Evolutionary conservation across 2,329 filamentous ascomycete species (phyloP), one percentile per base, ranked within the genome.

Genomic region (Xylaria arbuscula): DNA sequence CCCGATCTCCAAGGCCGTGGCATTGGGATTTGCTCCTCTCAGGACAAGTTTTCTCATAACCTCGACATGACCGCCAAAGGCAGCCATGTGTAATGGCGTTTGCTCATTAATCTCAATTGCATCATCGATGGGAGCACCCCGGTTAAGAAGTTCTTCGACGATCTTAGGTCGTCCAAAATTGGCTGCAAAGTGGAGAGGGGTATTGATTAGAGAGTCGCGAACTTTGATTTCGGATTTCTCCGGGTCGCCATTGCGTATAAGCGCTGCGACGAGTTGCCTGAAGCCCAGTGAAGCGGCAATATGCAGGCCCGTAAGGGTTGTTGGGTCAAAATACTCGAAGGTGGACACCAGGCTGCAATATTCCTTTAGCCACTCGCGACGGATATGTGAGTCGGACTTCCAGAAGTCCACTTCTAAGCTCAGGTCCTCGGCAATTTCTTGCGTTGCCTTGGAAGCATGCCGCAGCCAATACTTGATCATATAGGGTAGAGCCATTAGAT

Each of bases 401-500:
- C 81, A 83, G 61, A 83, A 83, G 10, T 80, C 77, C 6, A 76
- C 62, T 45, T 82, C 81, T 8, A 74, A 55, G 62, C 80, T 81
- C 1, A 83, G 70, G 10, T 78, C 78, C 40, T 83, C 81, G 0
- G 81, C 80, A n/a, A 83, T 80, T 57, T 82, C 81, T 3, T 74
- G 67, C 0, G 81, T 83, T 19, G 81, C 81, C 57, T 81, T 81
- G 50, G 80, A 79, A 1, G 80, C 81, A 59, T 83, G 81, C 6
- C 78, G 74, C 2, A 83, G 73, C 81, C 81, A 83, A 42, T 83
- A 70, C 56, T 81, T 82, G 4, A 83, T 76, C 4, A 80, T 76
- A 22, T 83, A 83, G 8, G 76, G 71, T 19, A 79, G 59, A n/a
- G 75, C 79, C 15, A 67, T 72, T 2, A 74, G 72, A 4, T 67